These are phyloP conservation scores for Hsuehochloa calcarea DNA, from an alignment of 176 grass and related monocot genomes.

Conservation along the genomic window DNA sequence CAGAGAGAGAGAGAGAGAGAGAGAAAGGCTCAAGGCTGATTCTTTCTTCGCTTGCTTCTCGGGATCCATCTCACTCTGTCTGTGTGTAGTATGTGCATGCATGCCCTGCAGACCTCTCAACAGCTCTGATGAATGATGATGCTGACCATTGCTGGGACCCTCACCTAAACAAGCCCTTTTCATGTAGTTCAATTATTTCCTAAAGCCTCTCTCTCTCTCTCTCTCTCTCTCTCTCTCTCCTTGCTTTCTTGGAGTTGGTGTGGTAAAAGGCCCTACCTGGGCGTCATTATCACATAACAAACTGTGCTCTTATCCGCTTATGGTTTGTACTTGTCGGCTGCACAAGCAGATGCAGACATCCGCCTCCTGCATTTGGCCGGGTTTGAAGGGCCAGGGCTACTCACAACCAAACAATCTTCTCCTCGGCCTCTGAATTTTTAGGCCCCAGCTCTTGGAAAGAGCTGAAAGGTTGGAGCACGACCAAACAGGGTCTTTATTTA, in stretches of 20 bases:
- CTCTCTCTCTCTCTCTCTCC: neutral
- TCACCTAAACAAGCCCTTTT: neutral
- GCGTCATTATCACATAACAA: constrained; percentile 55
- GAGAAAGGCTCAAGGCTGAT: constrained; percentile 59
- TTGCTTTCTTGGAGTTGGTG: constrained; percentile 53
- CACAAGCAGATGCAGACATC: constrained; percentile 14
- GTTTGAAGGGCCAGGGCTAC: constrained; percentile 7
- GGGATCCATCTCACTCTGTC: neutral
- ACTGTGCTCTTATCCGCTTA: constrained; percentile 36
- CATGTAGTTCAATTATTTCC: constrained; percentile 11
- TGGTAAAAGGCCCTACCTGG: constrained; percentile 14
- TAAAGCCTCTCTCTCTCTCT: neutral
- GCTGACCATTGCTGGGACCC: constrained; percentile 26
- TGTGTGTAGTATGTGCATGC: constrained; percentile 27
- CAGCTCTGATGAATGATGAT: constrained; percentile 32
- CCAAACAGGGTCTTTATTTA: neutral
- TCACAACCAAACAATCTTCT: neutral
- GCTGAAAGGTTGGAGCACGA: neutral
- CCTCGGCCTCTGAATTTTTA: neutral
- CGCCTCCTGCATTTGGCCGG: constrained; percentile 20
- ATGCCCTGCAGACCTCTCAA: constrained; percentile 19
- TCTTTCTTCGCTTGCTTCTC: neutral
- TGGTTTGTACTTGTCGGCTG: constrained; percentile 26
- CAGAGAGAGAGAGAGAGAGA: neutral
- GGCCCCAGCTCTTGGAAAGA: neutral